Conservation (phyloP, 306 rosid genomes). For the Cicer arietinum region DNA sequence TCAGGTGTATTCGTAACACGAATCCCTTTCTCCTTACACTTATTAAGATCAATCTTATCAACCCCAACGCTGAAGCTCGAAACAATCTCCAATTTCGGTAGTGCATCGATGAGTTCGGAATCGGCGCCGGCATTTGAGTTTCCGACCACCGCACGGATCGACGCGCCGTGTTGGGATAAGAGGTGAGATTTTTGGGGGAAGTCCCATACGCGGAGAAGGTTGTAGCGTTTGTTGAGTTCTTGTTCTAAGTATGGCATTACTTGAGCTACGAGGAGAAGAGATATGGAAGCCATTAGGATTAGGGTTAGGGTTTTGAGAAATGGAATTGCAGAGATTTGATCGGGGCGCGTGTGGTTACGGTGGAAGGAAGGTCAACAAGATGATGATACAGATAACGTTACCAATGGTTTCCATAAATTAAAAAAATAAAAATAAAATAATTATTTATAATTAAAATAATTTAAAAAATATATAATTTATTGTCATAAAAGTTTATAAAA, state of each 20-base stretch:
- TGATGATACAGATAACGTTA: background rate
- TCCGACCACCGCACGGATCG: slow-evolving; percentile 72
- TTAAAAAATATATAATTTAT: too few relatives aligned
- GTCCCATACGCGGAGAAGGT: slow-evolving; percentile 58
- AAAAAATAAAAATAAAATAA: too few relatives aligned
- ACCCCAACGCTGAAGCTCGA: slow-evolving; percentile 77
- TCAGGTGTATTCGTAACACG: slow-evolving; percentile 79
- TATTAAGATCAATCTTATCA: slow-evolving; percentile 65
- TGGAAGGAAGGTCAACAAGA: background rate
- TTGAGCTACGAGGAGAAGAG: slow-evolving; percentile 58
- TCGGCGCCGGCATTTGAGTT: slow-evolving; percentile 57
- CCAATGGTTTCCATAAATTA: too few relatives aligned
- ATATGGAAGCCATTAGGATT: slow-evolving; percentile 63
- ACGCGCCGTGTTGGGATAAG: slow-evolving; percentile 47
- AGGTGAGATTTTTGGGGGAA: slow-evolving; percentile 49
- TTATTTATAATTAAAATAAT: too few relatives aligned
- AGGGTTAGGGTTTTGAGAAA: slow-evolving; percentile 20
- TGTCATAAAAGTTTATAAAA: too few relatives aligned
- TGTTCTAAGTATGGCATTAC: slow-evolving; percentile 64
- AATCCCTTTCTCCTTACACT: slow-evolving; percentile 72
- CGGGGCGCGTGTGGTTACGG: background rate
- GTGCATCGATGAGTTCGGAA: slow-evolving; percentile 55
- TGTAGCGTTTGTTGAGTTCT: slow-evolving; percentile 77
- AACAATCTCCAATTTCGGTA: slow-evolving; percentile 79
- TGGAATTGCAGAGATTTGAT: background rate